Evolutionary conservation across 2,329 filamentous ascomycete species (phyloP), one percentile per base, ranked within the genome.

Genomic region (Periglandula ipomoeae): DNA sequence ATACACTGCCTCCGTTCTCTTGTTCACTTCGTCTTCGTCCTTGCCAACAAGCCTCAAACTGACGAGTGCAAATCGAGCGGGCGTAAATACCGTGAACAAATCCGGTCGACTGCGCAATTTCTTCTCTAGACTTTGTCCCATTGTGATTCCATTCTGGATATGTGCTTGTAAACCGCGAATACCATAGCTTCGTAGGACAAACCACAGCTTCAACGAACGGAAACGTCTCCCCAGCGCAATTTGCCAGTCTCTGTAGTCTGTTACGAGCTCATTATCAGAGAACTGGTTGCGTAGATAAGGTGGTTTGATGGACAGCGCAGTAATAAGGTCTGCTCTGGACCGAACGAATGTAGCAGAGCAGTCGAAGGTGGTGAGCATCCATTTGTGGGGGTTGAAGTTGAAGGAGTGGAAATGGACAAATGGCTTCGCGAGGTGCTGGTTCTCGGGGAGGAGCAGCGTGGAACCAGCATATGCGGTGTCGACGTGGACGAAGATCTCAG

Each of bases 301-400:
- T 0, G 87, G 87, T 15, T 84, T 84, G 62, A 93, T 85, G 61
- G 80, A 83, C 38, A 95, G 76, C 0, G 89, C 86, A 52, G 84
- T 76, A 39, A 85, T 88, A n/a, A 97, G 78, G 67, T 89, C 82
- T 48, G 73, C 70, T 15, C 90, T 79, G 59, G 83, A 76, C 53
- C 84, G 82, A 44, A 96, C 82, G 68, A 81, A 97, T 41, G 95
- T 76, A 55, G 85, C 85, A 48, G 85, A 89, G 58, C 74, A 78
- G 65, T 97, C 91, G 60, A 96, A 96, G 67, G 95, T 95, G 50
- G 89, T 89, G 17, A 96, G 81, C 43, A 96, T 75, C 91, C 91
- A 96, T 72, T 97, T 97, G 75, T 96, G 90, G 79, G 95, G 86
- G 72, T 96, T 97, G 72, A 91, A 81, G 68, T 95, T 84, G 76